Evolutionary conservation across 305 asterid genomes (phyloP).

Genomic region (Andrographis paniculata): DNA sequence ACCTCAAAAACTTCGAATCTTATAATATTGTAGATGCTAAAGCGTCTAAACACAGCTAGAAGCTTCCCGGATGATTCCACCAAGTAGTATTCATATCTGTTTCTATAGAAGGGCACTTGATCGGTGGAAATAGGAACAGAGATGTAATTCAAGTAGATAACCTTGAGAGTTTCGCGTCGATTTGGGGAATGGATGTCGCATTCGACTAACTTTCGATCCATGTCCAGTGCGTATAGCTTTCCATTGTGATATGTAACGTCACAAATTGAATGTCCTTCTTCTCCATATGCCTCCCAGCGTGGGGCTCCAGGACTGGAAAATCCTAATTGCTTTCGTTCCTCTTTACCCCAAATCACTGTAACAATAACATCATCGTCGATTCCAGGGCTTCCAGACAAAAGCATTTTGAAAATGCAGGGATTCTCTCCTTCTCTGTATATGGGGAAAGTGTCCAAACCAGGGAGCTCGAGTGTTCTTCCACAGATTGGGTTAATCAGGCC

Average conservation of each 20-base stretch:
- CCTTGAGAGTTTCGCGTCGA: constrained; percentile 3
- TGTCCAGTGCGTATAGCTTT: constrained; percentile 18
- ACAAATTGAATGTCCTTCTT: not conserved
- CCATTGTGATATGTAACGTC: constrained; percentile 16
- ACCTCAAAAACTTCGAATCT: constrained; percentile 3
- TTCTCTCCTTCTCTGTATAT: not conserved
- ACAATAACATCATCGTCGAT: constrained; percentile 1
- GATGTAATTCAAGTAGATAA: not conserved
- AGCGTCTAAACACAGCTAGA: not conserved
- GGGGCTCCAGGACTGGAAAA: constrained; percentile 19
- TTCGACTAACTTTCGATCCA: not conserved
- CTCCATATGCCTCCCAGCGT: constrained; percentile 12
- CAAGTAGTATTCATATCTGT: not conserved
- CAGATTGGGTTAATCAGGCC: constrained; percentile 6
- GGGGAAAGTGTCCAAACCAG: constrained; percentile 14
- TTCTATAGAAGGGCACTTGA: not conserved
- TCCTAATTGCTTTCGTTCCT: constrained; percentile 2
- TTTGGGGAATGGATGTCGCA: constrained; percentile 13
- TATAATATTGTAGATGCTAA: no score
- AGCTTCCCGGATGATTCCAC: constrained; percentile 15
- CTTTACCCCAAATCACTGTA: constrained; percentile 18
- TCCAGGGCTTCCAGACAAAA: constrained; percentile 9
- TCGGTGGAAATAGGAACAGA: not conserved
- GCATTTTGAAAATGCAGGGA: not conserved
- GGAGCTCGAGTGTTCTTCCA: constrained; percentile 6